A percentile compares a stretch with the other conserved stretches of the same genome.
Conservation (phyloP, 2,329 filamentous ascomycete genomes). For the Fusarium brachygibbosum region DNA sequence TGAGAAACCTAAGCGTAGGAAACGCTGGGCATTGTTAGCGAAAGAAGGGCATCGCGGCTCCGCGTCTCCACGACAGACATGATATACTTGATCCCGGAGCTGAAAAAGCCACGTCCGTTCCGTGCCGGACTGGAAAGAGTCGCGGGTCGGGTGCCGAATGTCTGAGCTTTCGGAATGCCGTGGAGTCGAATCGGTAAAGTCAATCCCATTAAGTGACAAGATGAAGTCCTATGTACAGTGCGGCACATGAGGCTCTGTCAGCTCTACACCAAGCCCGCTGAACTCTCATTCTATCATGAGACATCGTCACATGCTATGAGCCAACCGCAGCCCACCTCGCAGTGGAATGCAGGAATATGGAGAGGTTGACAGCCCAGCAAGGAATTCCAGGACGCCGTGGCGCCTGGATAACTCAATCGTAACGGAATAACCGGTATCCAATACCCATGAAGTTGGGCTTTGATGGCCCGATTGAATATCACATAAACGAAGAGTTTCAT, state of each 20-base stretch:
- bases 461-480: neutral
- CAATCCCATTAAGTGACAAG: slow-evolving; percentile 17
- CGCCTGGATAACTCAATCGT: neutral
- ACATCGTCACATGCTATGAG: neutral
- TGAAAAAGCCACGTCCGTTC: slow-evolving; percentile 23
- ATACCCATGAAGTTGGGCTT: neutral
- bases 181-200: slow-evolving; percentile 3
- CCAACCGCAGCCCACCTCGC: neutral
- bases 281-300: slow-evolving; percentile 15
- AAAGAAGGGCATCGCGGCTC: neutral
- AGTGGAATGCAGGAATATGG: neutral
- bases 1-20: neutral
- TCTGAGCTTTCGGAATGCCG: slow-evolving; percentile 9
- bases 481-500: neutral
- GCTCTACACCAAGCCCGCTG: neutral
- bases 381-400: neutral
- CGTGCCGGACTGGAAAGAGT: slow-evolving; percentile 9
- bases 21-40: neutral
- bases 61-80: slow-evolving; percentile 1
- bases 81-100: slow-evolving; percentile 8
- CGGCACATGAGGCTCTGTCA: neutral
- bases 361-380: slow-evolving; percentile 8
- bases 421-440: neutral
- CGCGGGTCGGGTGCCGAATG: slow-evolving; percentile 2
- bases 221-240: neutral